These are phyloP conservation scores for Macadamia tetraphylla DNA, from an alignment of 164 flowering plant genomes.

Conservation along the genomic window DNA sequence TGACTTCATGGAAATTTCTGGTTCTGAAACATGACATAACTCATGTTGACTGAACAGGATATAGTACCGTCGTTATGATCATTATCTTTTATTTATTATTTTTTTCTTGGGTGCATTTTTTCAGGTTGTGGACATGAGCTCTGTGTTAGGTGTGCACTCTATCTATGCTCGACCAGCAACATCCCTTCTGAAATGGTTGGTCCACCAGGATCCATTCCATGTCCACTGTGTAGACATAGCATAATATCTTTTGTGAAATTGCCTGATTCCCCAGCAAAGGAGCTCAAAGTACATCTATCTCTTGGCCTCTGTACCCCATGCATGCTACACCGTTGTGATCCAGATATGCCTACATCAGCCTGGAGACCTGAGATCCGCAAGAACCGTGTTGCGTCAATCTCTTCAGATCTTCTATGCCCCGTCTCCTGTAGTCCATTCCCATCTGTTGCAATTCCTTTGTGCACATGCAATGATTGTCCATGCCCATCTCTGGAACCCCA, in stretches of 20 bases:
- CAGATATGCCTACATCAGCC: conserved; percentile 35
- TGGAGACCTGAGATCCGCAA: conserved; percentile 51
- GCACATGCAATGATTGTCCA: conserved; percentile 71
- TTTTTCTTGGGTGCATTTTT: conserved; percentile 1
- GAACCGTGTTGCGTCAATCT: conserved; percentile 74
- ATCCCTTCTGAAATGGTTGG: conserved; percentile 47
- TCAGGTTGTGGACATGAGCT: conserved; percentile 88
- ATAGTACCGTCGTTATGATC: not conserved
- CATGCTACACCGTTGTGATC: conserved; percentile 68
- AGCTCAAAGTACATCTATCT: conserved; percentile 49
- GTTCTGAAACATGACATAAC: too few relatives aligned
- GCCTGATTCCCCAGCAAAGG: conserved; percentile 57
- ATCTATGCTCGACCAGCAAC: conserved; percentile 81
- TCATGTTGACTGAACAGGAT: too few relatives aligned
- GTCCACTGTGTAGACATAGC: conserved; percentile 87
- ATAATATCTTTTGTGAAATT: conserved; percentile 59
- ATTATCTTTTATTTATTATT: not conserved
- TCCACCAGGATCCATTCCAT: conserved; percentile 84
- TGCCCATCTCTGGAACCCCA: conserved; percentile 59
- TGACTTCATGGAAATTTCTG: not conserved
- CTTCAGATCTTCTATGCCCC: conserved; percentile 79
- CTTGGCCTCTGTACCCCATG: conserved; percentile 89
- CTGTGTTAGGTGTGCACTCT: conserved; percentile 84
- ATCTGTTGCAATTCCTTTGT: conserved; percentile 68
- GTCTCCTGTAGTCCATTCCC: conserved; percentile 92